A percentile compares a stretch with the other conserved stretches of the same genome.
phyloP scores from a whole-genome alignment of 371 early-diverging fungal species.

The Mucor mucedo region DNA sequence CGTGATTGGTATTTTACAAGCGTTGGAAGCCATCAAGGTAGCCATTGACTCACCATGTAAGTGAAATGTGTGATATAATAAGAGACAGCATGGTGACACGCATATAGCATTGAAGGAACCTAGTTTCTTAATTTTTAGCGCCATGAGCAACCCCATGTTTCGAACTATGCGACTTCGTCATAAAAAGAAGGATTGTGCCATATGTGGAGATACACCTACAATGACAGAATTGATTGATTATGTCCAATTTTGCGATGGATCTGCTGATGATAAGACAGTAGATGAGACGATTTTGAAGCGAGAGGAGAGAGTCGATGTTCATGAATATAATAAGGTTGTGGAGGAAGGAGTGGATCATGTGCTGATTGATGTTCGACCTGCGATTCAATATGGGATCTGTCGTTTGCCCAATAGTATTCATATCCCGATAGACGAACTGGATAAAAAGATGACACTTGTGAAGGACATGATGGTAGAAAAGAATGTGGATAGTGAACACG shows the following conservation, averaged over 20 bases:
- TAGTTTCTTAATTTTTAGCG: conserved; percentile 83
- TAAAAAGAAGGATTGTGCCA: conserved; percentile 73
- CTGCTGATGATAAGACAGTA: conserved; percentile 68
- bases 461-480: conserved; percentile 33
- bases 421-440: conserved; percentile 57
- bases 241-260: conserved; percentile 86
- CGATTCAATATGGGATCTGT: conserved; percentile 85
- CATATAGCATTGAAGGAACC: conserved; percentile 47
- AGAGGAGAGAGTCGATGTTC: neutral
- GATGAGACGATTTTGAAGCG: neutral
- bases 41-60: conserved; percentile 42
- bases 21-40: conserved; percentile 94
- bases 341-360: conserved; percentile 59
- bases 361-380: conserved; percentile 88
- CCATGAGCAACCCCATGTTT: conserved; percentile 73
- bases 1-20: conserved; percentile 94
- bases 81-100: neutral
- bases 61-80: neutral
- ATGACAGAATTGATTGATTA: conserved; percentile 85
- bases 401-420: conserved; percentile 67
- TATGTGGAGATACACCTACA: conserved; percentile 87
- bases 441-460: conserved; percentile 46
- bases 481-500: conserved; percentile 29
- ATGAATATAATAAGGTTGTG: conserved; percentile 47
- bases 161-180: conserved; percentile 79